Evolutionary conservation across 108 stramenopile genomes (phyloP).

Genomic region (Thalassiosira profunda): DNA sequence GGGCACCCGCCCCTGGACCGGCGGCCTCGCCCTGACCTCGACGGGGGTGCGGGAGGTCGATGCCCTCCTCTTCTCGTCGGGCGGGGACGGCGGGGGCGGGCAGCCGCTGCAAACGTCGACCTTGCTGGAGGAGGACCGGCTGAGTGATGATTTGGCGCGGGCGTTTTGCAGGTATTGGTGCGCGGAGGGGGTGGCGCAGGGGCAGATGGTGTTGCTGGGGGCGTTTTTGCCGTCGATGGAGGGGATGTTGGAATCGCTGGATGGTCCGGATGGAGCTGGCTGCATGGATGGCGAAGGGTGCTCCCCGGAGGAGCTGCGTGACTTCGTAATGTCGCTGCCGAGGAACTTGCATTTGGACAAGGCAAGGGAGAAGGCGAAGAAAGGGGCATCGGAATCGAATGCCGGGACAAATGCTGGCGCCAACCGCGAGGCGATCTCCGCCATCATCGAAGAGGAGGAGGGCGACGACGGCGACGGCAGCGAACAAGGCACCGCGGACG

Average conservation of each 20-base stretch:
- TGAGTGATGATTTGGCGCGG: conserved; percentile 66
- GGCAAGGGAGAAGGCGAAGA: conserved; percentile 18
- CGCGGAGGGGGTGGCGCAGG: conserved; percentile 63
- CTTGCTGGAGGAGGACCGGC: conserved; percentile 83
- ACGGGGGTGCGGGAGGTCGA: conserved; percentile 81
- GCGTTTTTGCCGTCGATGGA: conserved; percentile 21
- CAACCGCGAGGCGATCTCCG: conserved; percentile 20
- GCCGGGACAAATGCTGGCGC: not conserved
- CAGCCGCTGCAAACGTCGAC: conserved; percentile 77
- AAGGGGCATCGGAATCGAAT: not conserved
- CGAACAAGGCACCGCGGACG: conserved; percentile 39
- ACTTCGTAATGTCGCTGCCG: conserved; percentile 48
- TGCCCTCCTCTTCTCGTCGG: conserved; percentile 51
- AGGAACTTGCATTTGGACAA: conserved; percentile 86
- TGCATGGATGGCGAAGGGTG: conserved; percentile 16
- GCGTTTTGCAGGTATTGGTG: conserved; percentile 79
- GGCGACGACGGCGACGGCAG: conserved; percentile 25
- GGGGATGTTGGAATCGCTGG: conserved; percentile 33
- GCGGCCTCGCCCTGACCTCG: conserved; percentile 70
- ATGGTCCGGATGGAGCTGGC: not conserved
- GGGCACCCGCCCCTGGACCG: conserved; percentile 61
- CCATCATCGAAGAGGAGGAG: conserved; percentile 51
- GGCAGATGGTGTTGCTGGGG: conserved; percentile 44
- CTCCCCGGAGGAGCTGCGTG: conserved; percentile 29
- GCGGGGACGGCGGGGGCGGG: conserved; percentile 57